Percentiles rank a stretch among this genome's conserved stretches.
Conservation (phyloP, 257 asterid genomes). For the Thymus mandschuricus region DNA sequence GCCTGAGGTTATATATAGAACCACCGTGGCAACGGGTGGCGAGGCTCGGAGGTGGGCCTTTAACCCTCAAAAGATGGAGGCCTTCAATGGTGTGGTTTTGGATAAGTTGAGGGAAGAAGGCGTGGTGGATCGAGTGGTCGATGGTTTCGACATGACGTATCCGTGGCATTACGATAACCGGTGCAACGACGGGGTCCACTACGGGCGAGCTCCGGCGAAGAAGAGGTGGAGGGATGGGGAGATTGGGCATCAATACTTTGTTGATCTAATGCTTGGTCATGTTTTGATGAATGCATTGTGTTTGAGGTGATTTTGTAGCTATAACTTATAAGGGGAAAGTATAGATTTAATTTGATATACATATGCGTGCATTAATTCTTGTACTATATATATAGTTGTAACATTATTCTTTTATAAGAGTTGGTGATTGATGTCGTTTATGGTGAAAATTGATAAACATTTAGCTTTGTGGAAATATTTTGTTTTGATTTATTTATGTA, state of each 20-base stretch:
- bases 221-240: slow-evolving; percentile 81
- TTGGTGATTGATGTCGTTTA: slow-evolving; percentile 13
- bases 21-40: slow-evolving; percentile 89
- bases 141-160: slow-evolving; percentile 86
- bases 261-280: slow-evolving; percentile 91
- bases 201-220: slow-evolving; percentile 85
- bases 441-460: neutral
- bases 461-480: neutral
- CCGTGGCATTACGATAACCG: slow-evolving; percentile 96
- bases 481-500: neutral
- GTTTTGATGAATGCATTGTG: slow-evolving; percentile 69
- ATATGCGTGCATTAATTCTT: neutral
- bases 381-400: slow-evolving; percentile 18
- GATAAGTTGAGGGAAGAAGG: slow-evolving; percentile 70
- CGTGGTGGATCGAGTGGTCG: slow-evolving; percentile 55
- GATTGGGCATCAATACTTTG: slow-evolving; percentile 92
- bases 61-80: slow-evolving; percentile 97
- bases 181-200: slow-evolving; percentile 93
- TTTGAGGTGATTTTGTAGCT: slow-evolving; percentile 26
- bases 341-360: neutral
- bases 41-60: slow-evolving; percentile 66
- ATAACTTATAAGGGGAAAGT: neutral
- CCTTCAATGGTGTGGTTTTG: slow-evolving; percentile 75
- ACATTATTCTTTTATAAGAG: neutral
- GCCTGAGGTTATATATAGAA: slow-evolving; percentile 70